Evolutionary conservation across 805 yeast species (phyloP).

Genomic region (Clavispora phyllophila): DNA sequence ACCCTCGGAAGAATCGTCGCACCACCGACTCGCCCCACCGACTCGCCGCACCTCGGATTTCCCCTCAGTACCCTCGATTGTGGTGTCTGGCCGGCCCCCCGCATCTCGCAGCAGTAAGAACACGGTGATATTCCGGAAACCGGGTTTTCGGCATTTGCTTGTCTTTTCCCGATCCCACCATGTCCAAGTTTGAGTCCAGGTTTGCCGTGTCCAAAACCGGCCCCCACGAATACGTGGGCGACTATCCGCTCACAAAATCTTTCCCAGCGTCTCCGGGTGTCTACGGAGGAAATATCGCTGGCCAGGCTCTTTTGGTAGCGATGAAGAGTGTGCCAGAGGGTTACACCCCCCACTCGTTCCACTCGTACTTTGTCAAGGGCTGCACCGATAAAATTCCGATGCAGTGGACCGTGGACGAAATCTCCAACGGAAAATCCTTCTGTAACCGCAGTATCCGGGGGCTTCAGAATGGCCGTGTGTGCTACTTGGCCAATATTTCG

Average conservation of each 20-base stretch:
- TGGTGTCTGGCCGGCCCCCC: too few species aligned
- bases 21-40: too few species aligned
- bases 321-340: slow-evolving; percentile 28
- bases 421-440: slow-evolving; percentile 32
- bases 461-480: slow-evolving; percentile 24
- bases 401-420: slow-evolving; percentile 28
- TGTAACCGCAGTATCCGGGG: slow-evolving; percentile 30
- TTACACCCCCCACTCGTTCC: slow-evolving; percentile 39
- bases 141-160: neutral
- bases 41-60: too few species aligned
- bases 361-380: slow-evolving; percentile 35
- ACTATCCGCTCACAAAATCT: slow-evolving; percentile 25
- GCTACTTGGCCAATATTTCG: slow-evolving; percentile 31
- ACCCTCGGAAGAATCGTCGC: too few species aligned
- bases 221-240: slow-evolving; percentile 2
- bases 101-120: too few species aligned
- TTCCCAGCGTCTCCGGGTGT: slow-evolving; percentile 26
- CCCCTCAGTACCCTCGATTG: too few species aligned
- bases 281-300: slow-evolving; percentile 37
- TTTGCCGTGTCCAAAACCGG: slow-evolving; percentile 6
- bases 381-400: slow-evolving; percentile 28
- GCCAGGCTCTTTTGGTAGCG: slow-evolving; percentile 33
- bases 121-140: too few species aligned
- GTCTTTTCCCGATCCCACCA: neutral
- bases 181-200: slow-evolving; percentile 7